These are phyloP conservation scores for Claviceps digitariae DNA, from an alignment of 2,329 filamentous ascomycete species.

Conservation along the genomic window DNA sequence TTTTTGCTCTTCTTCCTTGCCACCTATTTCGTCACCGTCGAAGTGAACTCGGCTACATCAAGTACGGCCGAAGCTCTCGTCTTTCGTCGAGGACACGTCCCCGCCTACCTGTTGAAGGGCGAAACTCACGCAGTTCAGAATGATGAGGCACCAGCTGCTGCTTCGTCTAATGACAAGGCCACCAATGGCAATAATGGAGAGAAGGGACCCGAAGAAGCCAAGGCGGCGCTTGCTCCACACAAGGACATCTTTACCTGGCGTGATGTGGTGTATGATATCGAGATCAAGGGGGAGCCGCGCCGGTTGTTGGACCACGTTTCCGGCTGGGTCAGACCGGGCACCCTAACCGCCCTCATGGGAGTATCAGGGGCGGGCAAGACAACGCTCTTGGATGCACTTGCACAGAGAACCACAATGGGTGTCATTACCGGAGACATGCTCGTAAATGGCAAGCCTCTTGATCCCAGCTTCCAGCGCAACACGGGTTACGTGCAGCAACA, in stretches of 20 bases:
- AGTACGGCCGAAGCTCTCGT: slow-evolving; percentile 58
- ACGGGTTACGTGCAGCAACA: slow-evolving; percentile 57
- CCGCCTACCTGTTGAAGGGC: slow-evolving; percentile 23
- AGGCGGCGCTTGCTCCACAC: slow-evolving; percentile 24
- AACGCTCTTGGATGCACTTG: slow-evolving; percentile 28
- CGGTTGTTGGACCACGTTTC: slow-evolving; percentile 65
- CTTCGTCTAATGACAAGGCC: slow-evolving; percentile 7
- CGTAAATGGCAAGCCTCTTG: slow-evolving; percentile 44
- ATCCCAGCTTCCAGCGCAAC: slow-evolving; percentile 47
- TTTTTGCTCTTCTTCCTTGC: slow-evolving; percentile 52
- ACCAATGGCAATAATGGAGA: slow-evolving; percentile 4
- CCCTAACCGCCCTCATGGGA: slow-evolving; percentile 65
- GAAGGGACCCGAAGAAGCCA: slow-evolving; percentile 11
- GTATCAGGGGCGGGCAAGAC: slow-evolving; percentile 36
- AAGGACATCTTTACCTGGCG: slow-evolving; percentile 63
- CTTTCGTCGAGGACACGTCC: slow-evolving; percentile 44
- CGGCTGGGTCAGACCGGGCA: slow-evolving; percentile 84
- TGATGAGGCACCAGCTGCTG: slow-evolving; percentile 16
- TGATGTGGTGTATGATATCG: slow-evolving; percentile 56
- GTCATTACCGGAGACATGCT: slow-evolving; percentile 54
- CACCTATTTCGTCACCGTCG: slow-evolving; percentile 49
- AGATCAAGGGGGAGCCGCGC: slow-evolving; percentile 61
- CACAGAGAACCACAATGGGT: slow-evolving; percentile 41
- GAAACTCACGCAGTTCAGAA: slow-evolving; percentile 17
- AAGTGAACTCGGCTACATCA: slow-evolving; percentile 48